Base-by-base conservation (phyloP, 345 rosid genomes). In the Theobroma cacao region DNA sequence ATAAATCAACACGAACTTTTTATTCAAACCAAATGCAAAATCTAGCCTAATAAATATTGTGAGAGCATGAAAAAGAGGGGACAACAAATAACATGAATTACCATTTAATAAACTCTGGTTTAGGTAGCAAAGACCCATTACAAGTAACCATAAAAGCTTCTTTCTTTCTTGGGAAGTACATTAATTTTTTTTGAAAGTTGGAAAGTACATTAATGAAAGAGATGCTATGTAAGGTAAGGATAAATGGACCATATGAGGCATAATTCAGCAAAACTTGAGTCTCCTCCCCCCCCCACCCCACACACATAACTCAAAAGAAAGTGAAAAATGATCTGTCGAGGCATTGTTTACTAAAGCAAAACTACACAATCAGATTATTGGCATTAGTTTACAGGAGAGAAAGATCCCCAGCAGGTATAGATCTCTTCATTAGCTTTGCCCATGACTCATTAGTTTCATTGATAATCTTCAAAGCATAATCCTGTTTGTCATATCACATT, bases 361-460 rank as follows among this genome's bases (percentile, higher is more conserved):
- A 17, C 6, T 52, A 18, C 56, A 17, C 22, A 17, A 18, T 18
- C 22, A 52, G n/a, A 52, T 52, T 52, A 3, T 18, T 2, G 1
- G 56, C 22, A 52, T 52, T 17, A 18, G 53, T 71, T 71, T 80
- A 85, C 24, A 80, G 68, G 75, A 91, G 92, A 26, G 91, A 91
- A 56, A 88, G 92, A 77, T 85, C 91, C 58, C 89, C 89, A 38
- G 92, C 88, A 72, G 84, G 84, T 66, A 88, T 81, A 17, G 89
- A 77, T 86, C 93, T 88, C 89, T 89, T 90, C 52, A 91, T 88
- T 68, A 92, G 95, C 82, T 87, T 92, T 36, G 89, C 84, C 97
- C 97, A 91, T 17, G 94, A 88, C 68, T 92, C 93, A 22, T 92
- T 91, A 3, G 95, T 86, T 84, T 92, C 95, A 0, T 78, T 85